Evolutionary conservation across 2,329 filamentous ascomycete species (phyloP).

Genomic region (Graphilbum fragrans): DNA sequence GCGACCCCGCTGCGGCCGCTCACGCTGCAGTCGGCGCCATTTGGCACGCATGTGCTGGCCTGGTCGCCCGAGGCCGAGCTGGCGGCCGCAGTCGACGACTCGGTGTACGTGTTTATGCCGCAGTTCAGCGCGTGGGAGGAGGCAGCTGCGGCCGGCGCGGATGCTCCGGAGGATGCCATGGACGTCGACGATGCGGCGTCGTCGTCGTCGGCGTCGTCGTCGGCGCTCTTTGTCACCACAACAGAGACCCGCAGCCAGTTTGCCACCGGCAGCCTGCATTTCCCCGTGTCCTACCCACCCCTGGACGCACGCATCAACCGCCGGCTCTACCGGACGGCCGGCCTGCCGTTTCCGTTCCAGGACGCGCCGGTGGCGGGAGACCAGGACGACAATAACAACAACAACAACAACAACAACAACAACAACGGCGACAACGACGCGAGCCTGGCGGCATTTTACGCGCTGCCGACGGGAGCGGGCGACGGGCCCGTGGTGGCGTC

Average conservation of each 20-base stretch:
- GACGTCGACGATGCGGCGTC: conserved; percentile 12
- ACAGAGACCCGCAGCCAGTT: conserved; percentile 17
- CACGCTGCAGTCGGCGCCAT: conserved; percentile 16
- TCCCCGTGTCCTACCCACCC: conserved; percentile 22
- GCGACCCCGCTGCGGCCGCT: conserved; percentile 27
- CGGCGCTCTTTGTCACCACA: conserved; percentile 3
- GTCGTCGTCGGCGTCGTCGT: conserved; percentile 10
- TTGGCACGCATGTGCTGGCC: conserved; percentile 24
- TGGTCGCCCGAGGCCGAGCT: conserved; percentile 49
- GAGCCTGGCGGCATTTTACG: neutral
- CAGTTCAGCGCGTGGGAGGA: conserved; percentile 21
- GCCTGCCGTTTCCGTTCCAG: conserved; percentile 20
- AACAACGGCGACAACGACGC: neutral
- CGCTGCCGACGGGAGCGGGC: conserved; percentile 26
- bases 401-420: neutral
- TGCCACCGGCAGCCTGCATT: conserved; percentile 19
- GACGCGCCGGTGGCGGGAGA: conserved; percentile 6
- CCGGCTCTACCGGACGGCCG: conserved; percentile 27
- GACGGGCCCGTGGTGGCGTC: conserved; percentile 31
- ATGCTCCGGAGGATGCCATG: conserved; percentile 12
- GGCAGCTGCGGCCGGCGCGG: conserved; percentile 2
- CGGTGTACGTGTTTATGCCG: conserved; percentile 36
- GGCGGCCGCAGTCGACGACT: conserved; percentile 44
- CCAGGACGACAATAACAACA: conserved; percentile 14
- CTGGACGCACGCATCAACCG: conserved; percentile 30